Base-by-base conservation (phyloP, 1,284 basidiomycete species). In the Puccinia hordei region DNA sequence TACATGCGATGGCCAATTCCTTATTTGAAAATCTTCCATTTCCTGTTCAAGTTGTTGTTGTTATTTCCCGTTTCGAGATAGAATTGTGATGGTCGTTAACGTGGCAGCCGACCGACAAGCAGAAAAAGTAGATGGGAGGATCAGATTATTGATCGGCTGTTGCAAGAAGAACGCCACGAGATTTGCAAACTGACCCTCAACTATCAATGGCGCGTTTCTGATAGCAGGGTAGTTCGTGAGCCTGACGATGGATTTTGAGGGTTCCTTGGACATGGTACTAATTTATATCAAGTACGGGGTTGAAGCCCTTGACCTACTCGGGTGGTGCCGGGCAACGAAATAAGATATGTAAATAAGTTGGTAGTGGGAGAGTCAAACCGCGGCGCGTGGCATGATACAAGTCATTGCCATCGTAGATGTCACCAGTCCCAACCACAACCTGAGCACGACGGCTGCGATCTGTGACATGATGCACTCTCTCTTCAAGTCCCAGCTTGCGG, bases 21-120 rank as follows among this genome's bases (percentile, higher is more conserved):
- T 74, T 24, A 27, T 81, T 81, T 38, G 79, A 81, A n/a, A 81
- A 81, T 63, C 72, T 24, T 1, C 79, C 71, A 46, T 71, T 73
- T 30, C 65, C 76, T 78, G 65, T n/a, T 24, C 41, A 51, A 57
- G 9, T 57, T 27, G 22, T n/a, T 19, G 53, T 57, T 57, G 6
- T 27, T 27, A 3, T 9, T 24, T 13, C 30, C 12, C 8, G 24
- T 9, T 59, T 59, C n/a, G 4, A 33, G 13, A 17, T 33, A 27
- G 24, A 59, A 59, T 59, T 59, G 24, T 1, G 4, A 27, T 15
- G 53, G 17, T 6, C 6, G 5, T 5, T 49, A 5, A 49, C 46
- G 46, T n/a, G n/a, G 30, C n/a, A 65, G 8, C 2, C n/a, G 27
- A 68, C 24, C 38, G n/a, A 46, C 41, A 68, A 19, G 6, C 33